phyloP scores from a whole-genome alignment of 2,329 filamentous ascomycete genomes.

The Fusarium sp. region DNA sequence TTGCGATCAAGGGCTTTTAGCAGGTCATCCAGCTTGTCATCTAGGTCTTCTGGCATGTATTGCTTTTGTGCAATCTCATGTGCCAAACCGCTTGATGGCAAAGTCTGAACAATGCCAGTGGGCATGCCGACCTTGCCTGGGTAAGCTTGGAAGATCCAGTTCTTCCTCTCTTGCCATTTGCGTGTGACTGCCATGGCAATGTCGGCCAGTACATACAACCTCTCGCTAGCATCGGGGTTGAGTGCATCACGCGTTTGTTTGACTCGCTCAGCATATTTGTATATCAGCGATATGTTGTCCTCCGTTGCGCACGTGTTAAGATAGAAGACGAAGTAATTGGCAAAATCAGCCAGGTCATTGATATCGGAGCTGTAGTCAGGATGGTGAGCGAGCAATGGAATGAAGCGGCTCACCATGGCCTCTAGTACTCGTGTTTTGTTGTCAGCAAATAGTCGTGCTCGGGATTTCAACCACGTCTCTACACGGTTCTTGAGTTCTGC shows the following conservation, averaged over 20 bases:
- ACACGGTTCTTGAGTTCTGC: conserved; percentile 78
- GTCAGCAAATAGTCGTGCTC: conserved; percentile 74
- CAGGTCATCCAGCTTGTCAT: conserved; percentile 80
- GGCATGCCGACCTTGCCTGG: conserved; percentile 86
- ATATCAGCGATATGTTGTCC: conserved; percentile 88
- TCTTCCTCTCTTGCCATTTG: conserved; percentile 86
- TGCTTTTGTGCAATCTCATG: conserved; percentile 89
- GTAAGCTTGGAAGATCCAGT: conserved; percentile 88
- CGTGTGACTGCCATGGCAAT: conserved; percentile 85
- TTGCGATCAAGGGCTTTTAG: conserved; percentile 77
- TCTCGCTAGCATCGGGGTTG: conserved; percentile 74
- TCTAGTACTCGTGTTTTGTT: conserved; percentile 78
- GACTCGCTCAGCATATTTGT: conserved; percentile 90
- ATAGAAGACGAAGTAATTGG: conserved; percentile 91
- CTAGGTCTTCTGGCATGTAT: conserved; percentile 82
- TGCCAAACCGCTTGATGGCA: conserved; percentile 82
- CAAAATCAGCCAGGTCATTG: conserved; percentile 82
- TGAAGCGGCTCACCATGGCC: conserved; percentile 81
- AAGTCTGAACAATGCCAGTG: conserved; percentile 78
- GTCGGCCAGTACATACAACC: conserved; percentile 89
- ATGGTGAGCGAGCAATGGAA: conserved; percentile 92
- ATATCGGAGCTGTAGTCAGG: conserved; percentile 82
- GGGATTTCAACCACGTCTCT: conserved; percentile 89
- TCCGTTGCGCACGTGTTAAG: conserved; percentile 85
- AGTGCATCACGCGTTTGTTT: conserved; percentile 91